Percentiles rank a stretch among this genome's conserved stretches.
Conservation (phyloP, 768 basidiomycete genomes). For the Macrolepiota albuminosa region DNA sequence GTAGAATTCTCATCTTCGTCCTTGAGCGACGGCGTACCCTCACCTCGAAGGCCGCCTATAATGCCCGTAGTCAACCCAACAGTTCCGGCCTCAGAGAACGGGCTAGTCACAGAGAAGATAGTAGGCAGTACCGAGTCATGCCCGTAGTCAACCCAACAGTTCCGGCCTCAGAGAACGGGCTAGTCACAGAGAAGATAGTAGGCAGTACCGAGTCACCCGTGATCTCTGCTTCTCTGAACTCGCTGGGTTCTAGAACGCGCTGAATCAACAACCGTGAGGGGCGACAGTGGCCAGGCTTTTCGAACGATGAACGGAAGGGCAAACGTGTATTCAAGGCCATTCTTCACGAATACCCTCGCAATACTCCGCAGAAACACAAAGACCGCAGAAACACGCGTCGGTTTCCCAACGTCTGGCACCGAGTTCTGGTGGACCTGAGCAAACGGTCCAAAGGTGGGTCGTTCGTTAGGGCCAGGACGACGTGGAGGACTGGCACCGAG, state of each 20-base stretch:
- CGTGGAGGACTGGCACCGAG: slow-evolving; percentile 29
- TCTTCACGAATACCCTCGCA: slow-evolving; percentile 64
- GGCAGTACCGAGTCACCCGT: slow-evolving; percentile 69
- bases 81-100: slow-evolving; percentile 69
- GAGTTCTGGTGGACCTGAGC: slow-evolving; percentile 36
- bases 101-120: slow-evolving; percentile 73
- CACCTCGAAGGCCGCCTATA: slow-evolving; percentile 35
- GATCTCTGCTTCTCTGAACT: slow-evolving; percentile 60
- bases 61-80: slow-evolving; percentile 67
- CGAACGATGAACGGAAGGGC: slow-evolving; percentile 78
- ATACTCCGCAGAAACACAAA: slow-evolving; percentile 78
- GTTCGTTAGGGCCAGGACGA: slow-evolving; percentile 24
- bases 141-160: slow-evolving; percentile 65
- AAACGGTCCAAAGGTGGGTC: slow-evolving; percentile 55
- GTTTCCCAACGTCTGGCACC: slow-evolving; percentile 30
- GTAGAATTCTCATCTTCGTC: slow-evolving; percentile 52
- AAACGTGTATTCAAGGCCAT: slow-evolving; percentile 73
- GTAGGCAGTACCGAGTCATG: too few relatives aligned
- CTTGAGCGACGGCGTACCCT: slow-evolving; percentile 32
- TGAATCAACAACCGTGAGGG: slow-evolving; percentile 81
- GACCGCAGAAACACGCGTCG: slow-evolving; percentile 47
- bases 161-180: slow-evolving; percentile 69
- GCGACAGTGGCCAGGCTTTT: slow-evolving; percentile 72
- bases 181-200: slow-evolving; percentile 75
- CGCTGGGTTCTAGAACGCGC: slow-evolving; percentile 60